Percentiles rank a stretch among this genome's conserved stretches.
Conservation (phyloP, 352 stramenopile genomes). For the Pythium angustatum region DNA sequence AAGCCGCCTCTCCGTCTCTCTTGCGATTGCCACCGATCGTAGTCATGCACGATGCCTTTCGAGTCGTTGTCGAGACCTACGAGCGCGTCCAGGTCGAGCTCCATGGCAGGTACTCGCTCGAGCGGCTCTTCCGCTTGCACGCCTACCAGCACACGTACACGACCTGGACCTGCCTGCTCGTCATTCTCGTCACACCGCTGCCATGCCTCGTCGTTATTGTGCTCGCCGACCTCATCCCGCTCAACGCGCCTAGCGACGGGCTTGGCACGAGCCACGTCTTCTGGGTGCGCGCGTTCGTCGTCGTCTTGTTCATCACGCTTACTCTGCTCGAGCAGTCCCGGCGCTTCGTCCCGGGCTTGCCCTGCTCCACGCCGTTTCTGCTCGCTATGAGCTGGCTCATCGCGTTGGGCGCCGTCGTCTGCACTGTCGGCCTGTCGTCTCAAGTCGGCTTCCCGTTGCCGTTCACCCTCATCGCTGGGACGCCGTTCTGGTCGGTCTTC, state of each 20-base stretch:
- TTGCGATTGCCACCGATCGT: too few species aligned
- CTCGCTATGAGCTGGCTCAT: not conserved
- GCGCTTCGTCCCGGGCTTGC: not conserved
- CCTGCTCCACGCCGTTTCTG: not conserved
- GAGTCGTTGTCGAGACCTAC: not conserved
- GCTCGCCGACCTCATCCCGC: not conserved
- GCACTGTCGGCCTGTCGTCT: not conserved
- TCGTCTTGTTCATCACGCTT: constrained; percentile 4
- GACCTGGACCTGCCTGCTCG: not conserved
- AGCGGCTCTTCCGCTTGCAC: constrained; percentile 7
- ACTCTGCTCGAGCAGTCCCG: constrained; percentile 3
- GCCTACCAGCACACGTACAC: constrained; percentile 1
- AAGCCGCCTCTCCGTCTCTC: too few species aligned
- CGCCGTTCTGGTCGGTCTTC: constrained; percentile 7
- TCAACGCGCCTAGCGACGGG: not conserved
- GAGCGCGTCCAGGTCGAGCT: constrained; percentile 17
- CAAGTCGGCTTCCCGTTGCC: constrained; percentile 16
- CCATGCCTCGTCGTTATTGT: constrained; percentile 2
- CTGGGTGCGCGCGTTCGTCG: constrained; percentile 8
- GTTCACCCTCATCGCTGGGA: constrained; percentile 28
- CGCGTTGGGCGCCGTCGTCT: not conserved
- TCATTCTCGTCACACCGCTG: not conserved
- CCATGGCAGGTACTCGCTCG: constrained; percentile 18
- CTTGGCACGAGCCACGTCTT: not conserved
- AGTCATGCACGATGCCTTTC: not conserved